Evolutionary conservation across 1,139 yeast species (phyloP).

Genomic region (Geotrichum histeridarum): DNA sequence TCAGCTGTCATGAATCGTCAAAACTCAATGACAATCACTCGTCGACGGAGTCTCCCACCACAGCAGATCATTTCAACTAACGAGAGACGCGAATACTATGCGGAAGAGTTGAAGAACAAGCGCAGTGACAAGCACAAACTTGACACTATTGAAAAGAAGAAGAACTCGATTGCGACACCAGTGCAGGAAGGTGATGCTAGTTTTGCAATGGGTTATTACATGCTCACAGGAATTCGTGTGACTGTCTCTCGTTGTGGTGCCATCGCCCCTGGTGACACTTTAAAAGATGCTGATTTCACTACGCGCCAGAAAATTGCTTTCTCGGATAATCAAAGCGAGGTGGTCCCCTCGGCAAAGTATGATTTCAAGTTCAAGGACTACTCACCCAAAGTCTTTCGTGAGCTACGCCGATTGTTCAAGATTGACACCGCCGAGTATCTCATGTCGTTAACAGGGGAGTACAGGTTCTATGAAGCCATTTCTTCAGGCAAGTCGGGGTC

Average conservation of each 20-base stretch:
- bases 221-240: constrained; percentile 94
- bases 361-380: constrained; percentile 96
- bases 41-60: constrained; percentile 10
- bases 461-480: constrained; percentile 83
- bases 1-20: constrained; percentile 3
- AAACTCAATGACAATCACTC: constrained; percentile 8
- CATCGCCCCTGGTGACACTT: constrained; percentile 63
- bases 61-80: not conserved
- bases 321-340: constrained; percentile 79
- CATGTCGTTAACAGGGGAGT: constrained; percentile 86
- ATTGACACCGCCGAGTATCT: constrained; percentile 94
- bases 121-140: constrained; percentile 43
- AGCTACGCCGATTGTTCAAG: constrained; percentile 69
- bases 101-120: constrained; percentile 9
- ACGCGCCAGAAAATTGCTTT: constrained; percentile 74
- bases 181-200: constrained; percentile 90
- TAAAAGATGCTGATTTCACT: constrained; percentile 64
- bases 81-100: constrained; percentile 9
- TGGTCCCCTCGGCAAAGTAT: constrained; percentile 87
- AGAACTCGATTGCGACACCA: constrained; percentile 70
- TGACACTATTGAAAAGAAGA: constrained; percentile 49
- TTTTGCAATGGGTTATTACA: constrained; percentile 89
- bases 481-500: constrained; percentile 98
- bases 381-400: constrained; percentile 89
- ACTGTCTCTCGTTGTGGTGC: constrained; percentile 85